Evolutionary conservation across 306 rosid genomes (phyloP), one percentile per base, ranked within the genome.

Genomic region (Leucaena leucocephala): DNA sequence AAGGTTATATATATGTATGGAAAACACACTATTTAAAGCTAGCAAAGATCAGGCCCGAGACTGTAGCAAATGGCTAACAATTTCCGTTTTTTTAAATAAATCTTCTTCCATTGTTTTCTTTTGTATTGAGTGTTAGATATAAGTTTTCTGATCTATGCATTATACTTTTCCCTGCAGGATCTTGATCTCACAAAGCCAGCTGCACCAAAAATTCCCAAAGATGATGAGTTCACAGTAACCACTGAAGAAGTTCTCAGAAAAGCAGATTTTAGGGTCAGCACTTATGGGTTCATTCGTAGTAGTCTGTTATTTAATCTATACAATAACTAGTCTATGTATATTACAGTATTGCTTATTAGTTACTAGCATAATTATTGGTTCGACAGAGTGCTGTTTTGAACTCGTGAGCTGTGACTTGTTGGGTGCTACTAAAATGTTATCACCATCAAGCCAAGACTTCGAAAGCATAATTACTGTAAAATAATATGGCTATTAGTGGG

Each of bases 261-360:
- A 73, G 89, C 89, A 61, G 86, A 86, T 86, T 86, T 86, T 80
- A 82, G 89, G 89, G 89, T 86, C 13, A 68, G 86, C 75, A 73
- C 76, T 82, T 67, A 0, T 35, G 52, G 22, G 38, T 70, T 17
- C 10, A 3, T 16, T 72, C 44, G 22, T 55, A 78, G 38, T 75
- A 72, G 49, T 82, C 80, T 74, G 15, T 44, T 68, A 42, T 67
- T n/a, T 67, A 3, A 40, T 40, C 59, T 72, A 45, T 79, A 40
- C 58, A 72, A 52, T 71, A 8, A 50, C 2, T 40, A 19, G 36
- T 52, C 59, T 40, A 15, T 73, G 52, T 61, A 36, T 17, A 10
- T 36, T 55, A 55, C 2, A 6, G 22, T 14, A 15, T 64, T 64
- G 16, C 22, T 38, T 45, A 54, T 38, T n/a, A 65, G 17, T 27